Conservation (phyloP, 2,329 filamentous ascomycete species). For the Colletotrichum nymphaeae region DNA sequence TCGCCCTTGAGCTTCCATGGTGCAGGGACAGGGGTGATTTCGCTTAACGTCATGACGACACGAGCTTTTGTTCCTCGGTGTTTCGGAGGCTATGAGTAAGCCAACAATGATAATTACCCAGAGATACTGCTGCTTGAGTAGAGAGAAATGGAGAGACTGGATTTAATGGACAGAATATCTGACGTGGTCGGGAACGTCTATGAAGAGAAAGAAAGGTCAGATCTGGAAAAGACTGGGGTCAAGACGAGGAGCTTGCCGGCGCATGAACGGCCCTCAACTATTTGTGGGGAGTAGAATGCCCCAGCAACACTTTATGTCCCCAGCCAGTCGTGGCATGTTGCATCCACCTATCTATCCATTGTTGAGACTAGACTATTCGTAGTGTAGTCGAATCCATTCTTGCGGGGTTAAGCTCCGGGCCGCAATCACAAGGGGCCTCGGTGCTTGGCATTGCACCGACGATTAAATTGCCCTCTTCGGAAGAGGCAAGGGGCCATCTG, state of each 20-base stretch:
- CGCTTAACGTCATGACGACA: slow-evolving; percentile 12
- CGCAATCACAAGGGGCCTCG: slow-evolving; percentile 8
- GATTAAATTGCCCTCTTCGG: slow-evolving; percentile 21
- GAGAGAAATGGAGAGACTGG: background rate
- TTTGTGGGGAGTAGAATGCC: background rate
- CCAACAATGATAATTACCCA: background rate
- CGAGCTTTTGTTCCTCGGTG: background rate
- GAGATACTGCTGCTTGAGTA: background rate
- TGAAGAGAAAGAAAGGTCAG: background rate
- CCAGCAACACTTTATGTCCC: slow-evolving; percentile 10
- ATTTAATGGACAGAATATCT: background rate
- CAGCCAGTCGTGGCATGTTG: background rate
- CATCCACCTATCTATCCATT: background rate
- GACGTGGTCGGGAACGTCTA: background rate
- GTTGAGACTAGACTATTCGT: background rate
- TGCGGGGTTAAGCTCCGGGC: slow-evolving; percentile 11
- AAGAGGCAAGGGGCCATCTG: background rate
- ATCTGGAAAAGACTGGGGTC: background rate
- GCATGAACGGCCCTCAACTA: background rate
- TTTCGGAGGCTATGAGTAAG: background rate
- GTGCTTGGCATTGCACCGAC: slow-evolving; percentile 2
- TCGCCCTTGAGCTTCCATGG: slow-evolving; percentile 60
- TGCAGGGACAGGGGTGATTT: slow-evolving; percentile 21
- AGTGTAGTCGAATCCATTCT: background rate
- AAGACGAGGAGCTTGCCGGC: background rate